Evolutionary conservation across 768 basidiomycete species (phyloP), one percentile per base, ranked within the genome.

Genomic region (Cyclocybe aegerita): DNA sequence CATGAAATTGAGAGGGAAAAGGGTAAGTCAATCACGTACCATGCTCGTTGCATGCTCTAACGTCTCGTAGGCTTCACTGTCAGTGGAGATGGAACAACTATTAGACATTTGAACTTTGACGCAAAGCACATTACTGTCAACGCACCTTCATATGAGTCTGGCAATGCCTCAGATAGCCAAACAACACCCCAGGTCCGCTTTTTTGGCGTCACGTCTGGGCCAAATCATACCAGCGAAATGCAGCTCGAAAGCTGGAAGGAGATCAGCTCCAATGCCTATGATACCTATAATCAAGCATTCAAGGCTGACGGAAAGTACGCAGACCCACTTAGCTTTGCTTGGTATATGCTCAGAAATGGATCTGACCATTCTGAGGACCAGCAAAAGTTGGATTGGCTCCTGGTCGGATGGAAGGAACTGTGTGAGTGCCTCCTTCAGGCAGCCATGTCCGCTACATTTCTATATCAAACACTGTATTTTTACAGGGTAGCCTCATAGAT

Each of bases 21-120:
- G n/a, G n/a, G n/a, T n/a, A n/a, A n/a, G n/a, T n/a, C n/a, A n/a
- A n/a, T n/a, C n/a, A n/a, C n/a, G n/a, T n/a, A n/a, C n/a, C n/a
- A n/a, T n/a, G n/a, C n/a, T n/a, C n/a, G n/a, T n/a, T n/a, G n/a
- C n/a, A n/a, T n/a, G n/a, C n/a, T n/a, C n/a, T n/a, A n/a, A n/a
- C n/a, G n/a, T n/a, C n/a, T n/a, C n/a, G 12, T 51, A 39, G 42
- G 33, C 16, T 3, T 49, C 11, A 58, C 54, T 33, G 12, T 58
- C 16, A 63, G 62, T 46, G 43, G 56, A 14, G 62, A 61, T 48
- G 62, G 60, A 4, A 61, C 60, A 3, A 50, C 49, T 7, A 34
- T 57, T 39, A 43, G 42, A 32, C 53, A 60, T 31, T 10, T 51
- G 35, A 55, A 61, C 12, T 61, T 52, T 42, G 58, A 63, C 12